Percentiles rank a stretch among this genome's conserved stretches.
Conservation (phyloP, 306 rosid species). For the Hylodesmum podocarpum region DNA sequence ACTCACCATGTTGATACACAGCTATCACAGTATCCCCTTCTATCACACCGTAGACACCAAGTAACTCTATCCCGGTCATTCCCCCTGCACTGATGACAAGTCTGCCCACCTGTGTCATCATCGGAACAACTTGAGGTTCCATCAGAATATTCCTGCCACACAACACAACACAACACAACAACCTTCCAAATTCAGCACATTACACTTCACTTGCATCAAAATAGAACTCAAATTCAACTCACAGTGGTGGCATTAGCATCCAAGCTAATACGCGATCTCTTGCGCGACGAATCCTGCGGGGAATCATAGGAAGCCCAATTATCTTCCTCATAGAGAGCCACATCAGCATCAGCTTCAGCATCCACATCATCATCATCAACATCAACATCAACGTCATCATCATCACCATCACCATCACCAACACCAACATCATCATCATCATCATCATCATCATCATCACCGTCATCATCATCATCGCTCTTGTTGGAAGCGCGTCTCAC, state of each 20-base stretch:
- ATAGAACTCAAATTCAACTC: slow-evolving; percentile 22
- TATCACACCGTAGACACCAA: slow-evolving; percentile 83
- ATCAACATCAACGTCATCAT: not conserved
- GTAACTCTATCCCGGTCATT: slow-evolving; percentile 59
- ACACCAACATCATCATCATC: not conserved
- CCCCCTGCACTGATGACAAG: slow-evolving; percentile 88
- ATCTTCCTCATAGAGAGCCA: slow-evolving; percentile 58
- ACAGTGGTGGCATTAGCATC: slow-evolving; percentile 70
- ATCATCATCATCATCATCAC: not conserved
- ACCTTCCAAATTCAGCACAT: slow-evolving; percentile 29
- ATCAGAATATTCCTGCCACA: slow-evolving; percentile 69
- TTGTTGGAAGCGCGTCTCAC: slow-evolving; percentile 23
- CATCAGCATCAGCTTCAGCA: slow-evolving; percentile 21
- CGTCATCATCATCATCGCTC: slow-evolving; percentile 12
- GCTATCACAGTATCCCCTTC: slow-evolving; percentile 84
- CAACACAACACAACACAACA: slow-evolving; percentile 11
- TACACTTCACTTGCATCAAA: not conserved
- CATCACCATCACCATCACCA: slow-evolving; percentile 19
- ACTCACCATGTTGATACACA: slow-evolving; percentile 79
- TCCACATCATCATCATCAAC: not conserved
- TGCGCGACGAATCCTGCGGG: slow-evolving; percentile 58
- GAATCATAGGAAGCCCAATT: slow-evolving; percentile 59
- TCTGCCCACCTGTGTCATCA: slow-evolving; percentile 76
- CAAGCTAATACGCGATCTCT: slow-evolving; percentile 52
- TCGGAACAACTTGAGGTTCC: slow-evolving; percentile 63